Base-by-base conservation (phyloP, 106 monocot genomes). In the Dioscorea dumetorum region DNA sequence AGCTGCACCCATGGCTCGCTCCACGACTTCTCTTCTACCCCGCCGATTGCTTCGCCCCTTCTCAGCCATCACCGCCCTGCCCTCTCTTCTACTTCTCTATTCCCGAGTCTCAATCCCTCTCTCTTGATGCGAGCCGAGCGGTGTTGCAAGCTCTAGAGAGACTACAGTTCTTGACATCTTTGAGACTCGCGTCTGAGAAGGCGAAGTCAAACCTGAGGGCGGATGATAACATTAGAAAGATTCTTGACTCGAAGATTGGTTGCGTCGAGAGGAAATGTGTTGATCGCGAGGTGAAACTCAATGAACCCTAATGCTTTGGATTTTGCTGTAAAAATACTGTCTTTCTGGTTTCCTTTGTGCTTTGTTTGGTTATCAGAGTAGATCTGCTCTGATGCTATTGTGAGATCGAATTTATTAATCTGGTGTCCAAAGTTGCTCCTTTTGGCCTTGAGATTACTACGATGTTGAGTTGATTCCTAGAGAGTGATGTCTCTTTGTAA, bases 171-270 rank as follows among this genome's bases (percentile, higher is more conserved):
- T 23, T 63, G 22, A 7, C 49, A 11, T 59, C 34, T 21, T 61
- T 51, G 51, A 61, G 76, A 54, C 76, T 77, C 19, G 66, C 66
- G 0, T 70, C 69, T 8, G 60, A 60, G 4, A 63, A 77, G 67
- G 62, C 22, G 19, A 57, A 49, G 12, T 34, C 63, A 17, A 8
- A 33, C 3, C 13, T 32, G 0, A 17, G 11, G 7, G 72, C 74
- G 1, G 77, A 85, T 14, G 84, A 80, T 54, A 85, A 70, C 33
- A 77, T 85, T 24, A 61, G 52, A 49, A 68, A 68, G 21, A 80
- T 80, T 20, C 73, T 85, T 35, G 70, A 80, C n/a, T 70, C 77
- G 32, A 80, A 85, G 67, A 85, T 85, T 33, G 58, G 71, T 17
- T 73, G 73, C 57, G 67, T 54, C 14, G 32, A 61, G 21, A 28